Base-by-base conservation (phyloP, 192 early-diverging fungal genomes). In the Coemansia sp. region DNA sequence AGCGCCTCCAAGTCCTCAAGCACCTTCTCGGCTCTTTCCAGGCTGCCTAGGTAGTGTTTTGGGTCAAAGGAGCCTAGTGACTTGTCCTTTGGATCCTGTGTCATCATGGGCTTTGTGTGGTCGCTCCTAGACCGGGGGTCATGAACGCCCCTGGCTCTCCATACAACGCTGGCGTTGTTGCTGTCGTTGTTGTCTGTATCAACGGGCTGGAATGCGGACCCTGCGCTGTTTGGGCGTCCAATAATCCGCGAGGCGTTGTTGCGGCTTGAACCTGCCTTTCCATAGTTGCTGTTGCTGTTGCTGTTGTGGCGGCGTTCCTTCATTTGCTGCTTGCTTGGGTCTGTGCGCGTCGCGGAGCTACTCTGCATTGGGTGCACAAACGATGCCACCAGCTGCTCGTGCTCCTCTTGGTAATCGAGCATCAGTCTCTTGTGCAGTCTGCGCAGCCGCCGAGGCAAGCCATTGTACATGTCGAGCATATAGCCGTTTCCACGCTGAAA, bases 401-500 rank as follows among this genome's bases (percentile, higher is more conserved):
- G 59, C 48, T 80, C 77, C 17, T 71, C 72, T 19, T 74, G 68
- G 59, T 80, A 80, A 25, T 80, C 68, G 7, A 44, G 9, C 6
- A 54, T 59, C 14, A 80, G 58, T 48, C 73, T 71, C 33, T 61
- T 66, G 15, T 71, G 61, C 31, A 73, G 61, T 65, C 62, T 64
- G 50, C 42, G 50, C 52, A 80, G 62, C 34, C 68, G 64, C 53
- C 54, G 68, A 27, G 65, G 64, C 54, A 74, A 67, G 14, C 65
- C 60, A 20, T 33, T 59, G 57, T 81, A 81, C 78, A 74, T 74
- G 34, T 52, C 57, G 10, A 74, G 59, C 64, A 70, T 19, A 50
- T 80, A 74, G 50, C 44, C 55, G 65, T 74, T 74, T 37, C 77
- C 77, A 11, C 77, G 71, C 58, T 62, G 70, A 38, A 74, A 74